A percentile compares a stretch with the other conserved stretches of the same genome.
Evolutionary conservation across 1,139 yeast species (phyloP).

Genomic region (Fermentozyma sake): DNA sequence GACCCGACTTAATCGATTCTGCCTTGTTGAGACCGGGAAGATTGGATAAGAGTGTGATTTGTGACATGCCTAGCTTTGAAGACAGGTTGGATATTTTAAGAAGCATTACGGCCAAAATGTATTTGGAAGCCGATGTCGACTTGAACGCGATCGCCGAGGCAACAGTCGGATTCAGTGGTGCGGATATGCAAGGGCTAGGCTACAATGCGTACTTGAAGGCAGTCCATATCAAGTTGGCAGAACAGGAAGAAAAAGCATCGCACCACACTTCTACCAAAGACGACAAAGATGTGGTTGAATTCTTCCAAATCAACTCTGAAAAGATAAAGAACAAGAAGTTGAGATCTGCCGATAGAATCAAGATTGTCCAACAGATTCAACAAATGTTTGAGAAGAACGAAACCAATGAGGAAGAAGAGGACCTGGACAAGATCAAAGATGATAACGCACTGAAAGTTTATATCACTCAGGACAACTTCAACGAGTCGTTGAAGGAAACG

Average conservation of each 20-base stretch:
- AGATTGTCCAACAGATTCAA: conserved; percentile 45
- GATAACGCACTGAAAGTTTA: conserved; percentile 19
- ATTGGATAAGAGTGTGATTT: conserved; percentile 83
- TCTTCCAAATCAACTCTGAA: conserved; percentile 31
- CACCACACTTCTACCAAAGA: conserved; percentile 10
- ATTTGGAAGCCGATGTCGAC: conserved; percentile 45
- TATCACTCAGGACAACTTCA: conserved; percentile 53
- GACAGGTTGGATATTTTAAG: conserved; percentile 73
- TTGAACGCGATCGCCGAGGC: conserved; percentile 51
- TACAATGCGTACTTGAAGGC: conserved; percentile 91
- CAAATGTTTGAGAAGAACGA: conserved; percentile 22
- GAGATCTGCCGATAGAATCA: conserved; percentile 42
- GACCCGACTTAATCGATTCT: conserved; percentile 94
- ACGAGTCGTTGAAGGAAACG: conserved; percentile 67
- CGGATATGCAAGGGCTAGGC: conserved; percentile 89
- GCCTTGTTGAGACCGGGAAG: conserved; percentile 95
- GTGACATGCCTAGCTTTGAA: conserved; percentile 73
- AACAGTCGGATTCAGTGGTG: conserved; percentile 86
- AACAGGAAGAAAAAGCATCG: conserved; percentile 27
- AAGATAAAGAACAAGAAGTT: conserved; percentile 27
- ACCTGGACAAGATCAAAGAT: conserved; percentile 8
- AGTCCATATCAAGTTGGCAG: conserved; percentile 70
- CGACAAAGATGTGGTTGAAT: conserved; percentile 23
- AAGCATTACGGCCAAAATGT: conserved; percentile 58
- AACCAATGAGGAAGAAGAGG: conserved; percentile 7